Conservation (phyloP, 164 flowering plant genomes). For the Liriodendron chinense region DNA sequence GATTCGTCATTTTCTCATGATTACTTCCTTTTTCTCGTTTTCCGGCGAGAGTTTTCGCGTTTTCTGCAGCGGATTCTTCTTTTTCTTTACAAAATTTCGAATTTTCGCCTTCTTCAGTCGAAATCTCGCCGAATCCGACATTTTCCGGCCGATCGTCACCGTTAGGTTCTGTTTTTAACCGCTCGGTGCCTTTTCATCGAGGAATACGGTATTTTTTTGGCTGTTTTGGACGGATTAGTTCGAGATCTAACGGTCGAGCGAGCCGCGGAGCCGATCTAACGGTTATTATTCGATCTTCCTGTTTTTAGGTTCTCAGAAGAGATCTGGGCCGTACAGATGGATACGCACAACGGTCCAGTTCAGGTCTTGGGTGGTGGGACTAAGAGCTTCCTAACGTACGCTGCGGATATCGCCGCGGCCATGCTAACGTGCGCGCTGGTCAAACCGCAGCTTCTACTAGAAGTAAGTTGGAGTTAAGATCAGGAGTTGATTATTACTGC, state of each 20-base stretch:
- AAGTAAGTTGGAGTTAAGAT: conserved; percentile 11
- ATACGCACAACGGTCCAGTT: conserved; percentile 20
- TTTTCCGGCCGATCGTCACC: not conserved
- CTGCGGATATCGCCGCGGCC: conserved; percentile 23
- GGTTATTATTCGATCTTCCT: conserved; percentile 8
- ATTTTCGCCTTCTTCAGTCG: not conserved
- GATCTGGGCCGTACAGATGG: conserved; percentile 28
- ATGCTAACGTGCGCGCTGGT: conserved; percentile 26
- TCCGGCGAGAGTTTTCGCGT: not conserved
- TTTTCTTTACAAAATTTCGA: not conserved
- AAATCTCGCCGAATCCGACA: conserved; percentile 1
- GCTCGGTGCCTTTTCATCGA: not conserved
- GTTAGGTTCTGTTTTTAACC: not conserved
- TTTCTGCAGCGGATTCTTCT: not conserved
- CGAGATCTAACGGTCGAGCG: conserved; percentile 23
- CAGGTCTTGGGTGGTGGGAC: conserved; percentile 13
- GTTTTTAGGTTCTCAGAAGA: conserved; percentile 9
- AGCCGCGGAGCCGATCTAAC: conserved; percentile 19
- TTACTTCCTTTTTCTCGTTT: not conserved
- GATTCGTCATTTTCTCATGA: not conserved
- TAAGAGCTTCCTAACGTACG: conserved; percentile 21
- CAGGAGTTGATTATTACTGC: not conserved
- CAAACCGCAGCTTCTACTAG: conserved; percentile 18
- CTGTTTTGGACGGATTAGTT: not conserved
- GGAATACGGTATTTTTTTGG: not conserved